Percentiles rank a stretch among this genome's conserved stretches.
Evolutionary conservation across 2,329 filamentous ascomycete genomes (phyloP).

Genomic region (Aspergillus uvarum): DNA sequence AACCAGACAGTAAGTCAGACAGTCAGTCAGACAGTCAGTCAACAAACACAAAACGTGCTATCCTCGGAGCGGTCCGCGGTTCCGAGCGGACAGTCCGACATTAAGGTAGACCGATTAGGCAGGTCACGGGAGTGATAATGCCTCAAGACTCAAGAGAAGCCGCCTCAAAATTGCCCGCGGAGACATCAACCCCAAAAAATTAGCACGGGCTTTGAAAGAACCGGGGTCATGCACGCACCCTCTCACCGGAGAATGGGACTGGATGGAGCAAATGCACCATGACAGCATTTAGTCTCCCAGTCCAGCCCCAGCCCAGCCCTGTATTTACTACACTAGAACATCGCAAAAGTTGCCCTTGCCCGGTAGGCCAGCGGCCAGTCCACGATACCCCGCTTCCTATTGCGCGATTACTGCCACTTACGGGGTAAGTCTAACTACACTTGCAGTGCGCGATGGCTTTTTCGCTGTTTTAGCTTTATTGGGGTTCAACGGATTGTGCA

Average conservation of each 20-base stretch:
- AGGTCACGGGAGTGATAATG: not conserved
- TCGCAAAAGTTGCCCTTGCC: not conserved
- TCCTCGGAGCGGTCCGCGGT: not conserved
- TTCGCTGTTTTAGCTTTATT: not conserved
- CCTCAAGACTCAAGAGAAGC: not conserved
- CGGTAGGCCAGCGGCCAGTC: not conserved
- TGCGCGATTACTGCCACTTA: not conserved
- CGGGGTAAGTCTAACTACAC: not conserved
- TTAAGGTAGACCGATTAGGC: not conserved
- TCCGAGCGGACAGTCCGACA: not conserved
- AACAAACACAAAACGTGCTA: not conserved
- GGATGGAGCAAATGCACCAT: not conserved
- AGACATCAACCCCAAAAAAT: not conserved
- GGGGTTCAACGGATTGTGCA: not conserved
- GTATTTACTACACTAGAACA: not conserved
- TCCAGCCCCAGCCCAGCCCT: not conserved
- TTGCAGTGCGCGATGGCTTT: not conserved
- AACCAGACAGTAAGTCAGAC: not conserved
- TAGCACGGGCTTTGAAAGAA: not conserved
- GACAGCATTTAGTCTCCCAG: not conserved
- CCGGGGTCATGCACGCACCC: not conserved
- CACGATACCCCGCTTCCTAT: not conserved
- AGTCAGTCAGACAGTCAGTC: not conserved
- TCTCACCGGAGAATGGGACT: not conserved
- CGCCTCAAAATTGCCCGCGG: not conserved